These are phyloP conservation scores for Colletotrichum sojae DNA, from an alignment of 2,329 filamentous ascomycete genomes.

Conservation along the genomic window DNA sequence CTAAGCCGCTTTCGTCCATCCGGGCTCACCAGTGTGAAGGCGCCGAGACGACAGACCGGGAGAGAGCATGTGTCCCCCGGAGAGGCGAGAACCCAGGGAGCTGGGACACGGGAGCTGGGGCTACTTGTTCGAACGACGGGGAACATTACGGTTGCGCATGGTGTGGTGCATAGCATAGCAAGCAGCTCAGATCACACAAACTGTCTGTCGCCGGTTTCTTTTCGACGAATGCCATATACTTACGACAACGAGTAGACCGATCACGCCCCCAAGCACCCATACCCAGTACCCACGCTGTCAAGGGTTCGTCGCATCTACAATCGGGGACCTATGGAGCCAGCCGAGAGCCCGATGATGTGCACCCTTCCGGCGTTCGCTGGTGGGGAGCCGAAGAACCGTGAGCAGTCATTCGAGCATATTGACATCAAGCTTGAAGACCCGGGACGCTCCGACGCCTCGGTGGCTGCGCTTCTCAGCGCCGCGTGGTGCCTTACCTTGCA, in stretches of 20 bases:
- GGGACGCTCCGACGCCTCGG: background rate
- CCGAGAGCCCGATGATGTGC: background rate
- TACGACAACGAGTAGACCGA: no score
- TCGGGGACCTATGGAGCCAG: background rate
- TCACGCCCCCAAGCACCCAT: background rate
- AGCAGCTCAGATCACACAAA: no score
- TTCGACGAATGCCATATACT: background rate
- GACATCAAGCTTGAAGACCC: background rate
- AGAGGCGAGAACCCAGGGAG: background rate
- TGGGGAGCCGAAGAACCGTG: background rate
- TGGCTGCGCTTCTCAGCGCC: background rate
- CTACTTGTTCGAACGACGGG: background rate
- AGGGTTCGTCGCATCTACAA: background rate
- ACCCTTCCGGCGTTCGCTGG: conserved; percentile 2
- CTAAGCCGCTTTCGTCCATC: background rate
- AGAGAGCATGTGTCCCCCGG: background rate
- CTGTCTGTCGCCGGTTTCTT: background rate
- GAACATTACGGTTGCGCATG: background rate
- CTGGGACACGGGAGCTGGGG: background rate
- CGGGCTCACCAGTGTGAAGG: background rate
- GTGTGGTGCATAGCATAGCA: background rate
- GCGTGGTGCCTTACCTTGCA: conserved; percentile 7
- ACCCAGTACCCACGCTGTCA: background rate
- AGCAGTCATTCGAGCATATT: background rate
- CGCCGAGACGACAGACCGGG: background rate